Percentiles rank a stretch among this genome's conserved stretches.
phyloP scores from a whole-genome alignment of 345 rosid genomes.

The Eucalyptus victrix region DNA sequence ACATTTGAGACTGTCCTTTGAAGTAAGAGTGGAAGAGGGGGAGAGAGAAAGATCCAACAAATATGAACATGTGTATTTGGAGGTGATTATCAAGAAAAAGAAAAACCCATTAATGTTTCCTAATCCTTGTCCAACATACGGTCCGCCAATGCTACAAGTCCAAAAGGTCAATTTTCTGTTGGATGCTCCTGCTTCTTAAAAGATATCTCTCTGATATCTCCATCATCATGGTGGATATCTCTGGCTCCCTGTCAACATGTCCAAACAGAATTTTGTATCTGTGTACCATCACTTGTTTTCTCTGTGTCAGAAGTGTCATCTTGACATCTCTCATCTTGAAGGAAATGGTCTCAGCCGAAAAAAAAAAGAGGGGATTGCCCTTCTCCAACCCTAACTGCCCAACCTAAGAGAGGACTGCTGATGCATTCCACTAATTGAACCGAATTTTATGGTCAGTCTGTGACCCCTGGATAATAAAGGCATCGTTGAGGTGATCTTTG shows the following conservation, averaged over 20 bases:
- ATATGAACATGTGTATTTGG: not conserved
- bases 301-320: not conserved
- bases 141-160: not conserved
- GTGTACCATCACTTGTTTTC: slow-evolving; percentile 2
- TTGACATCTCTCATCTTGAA: not conserved
- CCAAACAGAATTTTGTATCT: slow-evolving; percentile 25
- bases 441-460: not conserved
- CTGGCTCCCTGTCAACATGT: slow-evolving; percentile 47
- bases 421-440: not conserved
- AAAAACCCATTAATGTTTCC: not conserved
- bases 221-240: not conserved
- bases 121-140: not conserved
- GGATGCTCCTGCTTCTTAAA: not conserved
- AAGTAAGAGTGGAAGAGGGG: not conserved
- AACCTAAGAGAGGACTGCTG: not conserved
- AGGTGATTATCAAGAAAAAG: not conserved
- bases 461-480: not conserved
- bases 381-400: not conserved
- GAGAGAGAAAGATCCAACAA: not conserved
- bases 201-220: not conserved
- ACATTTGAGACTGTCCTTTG: not conserved
- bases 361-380: not conserved
- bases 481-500: not conserved
- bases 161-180: not conserved
- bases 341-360: not conserved